phyloP scores from a whole-genome alignment of 495 filamentous ascomycete species.

The Halenospora varia region DNA sequence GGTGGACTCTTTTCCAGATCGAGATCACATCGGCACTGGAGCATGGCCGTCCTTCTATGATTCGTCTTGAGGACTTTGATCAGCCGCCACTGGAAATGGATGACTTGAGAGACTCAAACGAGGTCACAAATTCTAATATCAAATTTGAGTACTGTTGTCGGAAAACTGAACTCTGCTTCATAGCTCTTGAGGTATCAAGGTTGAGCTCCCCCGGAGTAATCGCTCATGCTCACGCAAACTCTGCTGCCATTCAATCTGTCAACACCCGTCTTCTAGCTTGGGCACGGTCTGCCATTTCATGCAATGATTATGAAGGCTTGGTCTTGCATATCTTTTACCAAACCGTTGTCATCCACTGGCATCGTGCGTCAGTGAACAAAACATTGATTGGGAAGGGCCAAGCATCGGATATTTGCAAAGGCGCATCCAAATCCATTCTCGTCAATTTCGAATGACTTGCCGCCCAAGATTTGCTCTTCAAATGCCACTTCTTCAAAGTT shows the following conservation, averaged over 20 bases:
- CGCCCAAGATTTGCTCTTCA: background rate
- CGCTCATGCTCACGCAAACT: constrained; percentile 39
- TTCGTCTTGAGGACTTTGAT: constrained; percentile 44
- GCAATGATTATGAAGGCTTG: no score
- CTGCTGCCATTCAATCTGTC: constrained; percentile 37
- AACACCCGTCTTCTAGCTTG: no score
- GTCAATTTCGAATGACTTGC: constrained; percentile 11
- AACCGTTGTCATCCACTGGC: no score
- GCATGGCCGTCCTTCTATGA: constrained; percentile 37
- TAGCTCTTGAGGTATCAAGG: constrained; percentile 41
- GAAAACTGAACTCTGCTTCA: constrained; percentile 38
- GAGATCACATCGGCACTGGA: constrained; percentile 46
- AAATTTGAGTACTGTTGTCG: constrained; percentile 41
- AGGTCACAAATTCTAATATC: background rate
- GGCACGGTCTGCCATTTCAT: no score
- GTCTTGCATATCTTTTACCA: no score
- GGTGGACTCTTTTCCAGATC: constrained; percentile 29
- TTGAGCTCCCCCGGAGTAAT: constrained; percentile 42
- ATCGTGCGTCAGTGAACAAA: no score
- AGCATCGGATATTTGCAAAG: no score
- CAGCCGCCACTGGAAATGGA: constrained; percentile 38
- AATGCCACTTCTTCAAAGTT: background rate
- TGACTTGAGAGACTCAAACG: constrained; percentile 24
- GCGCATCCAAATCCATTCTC: constrained; percentile 42
- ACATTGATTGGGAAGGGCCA: no score